Percentiles rank a stretch among this genome's conserved stretches.
Conservation (phyloP, 2,329 filamentous ascomycete genomes). For the Aureobasidium zeae region DNA sequence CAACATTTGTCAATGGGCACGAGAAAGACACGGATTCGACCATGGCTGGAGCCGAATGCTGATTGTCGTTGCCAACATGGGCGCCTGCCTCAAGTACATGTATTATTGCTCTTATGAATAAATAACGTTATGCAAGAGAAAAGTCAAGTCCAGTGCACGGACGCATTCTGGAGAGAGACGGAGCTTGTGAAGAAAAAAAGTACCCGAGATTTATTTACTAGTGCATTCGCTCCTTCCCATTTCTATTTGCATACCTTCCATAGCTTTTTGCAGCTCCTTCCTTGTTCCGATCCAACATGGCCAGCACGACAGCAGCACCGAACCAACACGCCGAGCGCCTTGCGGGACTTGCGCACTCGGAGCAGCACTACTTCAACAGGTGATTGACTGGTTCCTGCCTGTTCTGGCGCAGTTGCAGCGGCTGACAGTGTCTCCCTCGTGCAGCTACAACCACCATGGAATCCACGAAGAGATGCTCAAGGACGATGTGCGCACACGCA, state of each 20-base stretch:
- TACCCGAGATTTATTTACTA: too few relatives aligned
- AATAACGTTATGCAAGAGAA: too few relatives aligned
- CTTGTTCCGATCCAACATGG: constrained; percentile 19
- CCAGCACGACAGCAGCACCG: constrained; percentile 21
- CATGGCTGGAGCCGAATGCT: constrained; percentile 3
- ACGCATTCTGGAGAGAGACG: too few relatives aligned
- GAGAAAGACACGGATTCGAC: background rate
- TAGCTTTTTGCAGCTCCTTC: too few relatives aligned
- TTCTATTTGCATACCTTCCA: too few relatives aligned
- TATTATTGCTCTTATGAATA: too few relatives aligned
- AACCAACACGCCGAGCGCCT: constrained; percentile 33
- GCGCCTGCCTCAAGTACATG: background rate
- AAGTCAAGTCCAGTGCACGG: too few relatives aligned
- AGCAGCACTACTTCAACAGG: constrained; percentile 99
- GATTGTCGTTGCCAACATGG: background rate
- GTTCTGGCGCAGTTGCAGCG: background rate
- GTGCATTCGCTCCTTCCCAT: too few relatives aligned
- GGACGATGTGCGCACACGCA: constrained; percentile 94
- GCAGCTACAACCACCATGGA: constrained; percentile 48
- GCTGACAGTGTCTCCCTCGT: constrained; percentile 24
- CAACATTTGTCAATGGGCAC: background rate
- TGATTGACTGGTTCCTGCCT: constrained; percentile 31
- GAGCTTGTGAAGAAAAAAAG: too few relatives aligned
- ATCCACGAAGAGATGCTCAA: constrained; percentile 99
- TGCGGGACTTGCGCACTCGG: constrained; percentile 76